phyloP scores from a whole-genome alignment of 2,329 filamentous ascomycete species.

The Sporothrix schenckii region DNA sequence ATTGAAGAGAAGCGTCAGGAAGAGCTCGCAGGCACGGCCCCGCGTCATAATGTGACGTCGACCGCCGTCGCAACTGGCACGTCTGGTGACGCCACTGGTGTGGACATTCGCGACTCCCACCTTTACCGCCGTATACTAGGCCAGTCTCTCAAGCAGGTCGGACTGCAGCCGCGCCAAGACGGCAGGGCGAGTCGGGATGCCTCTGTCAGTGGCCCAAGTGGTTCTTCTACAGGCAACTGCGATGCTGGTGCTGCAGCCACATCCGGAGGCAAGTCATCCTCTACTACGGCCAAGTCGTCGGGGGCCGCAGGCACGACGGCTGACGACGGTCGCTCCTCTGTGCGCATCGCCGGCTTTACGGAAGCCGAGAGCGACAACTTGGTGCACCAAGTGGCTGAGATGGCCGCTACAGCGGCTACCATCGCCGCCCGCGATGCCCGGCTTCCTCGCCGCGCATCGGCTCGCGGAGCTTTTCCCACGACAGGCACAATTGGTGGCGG shows the following conservation, averaged over 20 bases:
- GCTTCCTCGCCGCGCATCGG: conserved; percentile 30
- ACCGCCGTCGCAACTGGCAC: background rate
- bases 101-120: conserved; percentile 81
- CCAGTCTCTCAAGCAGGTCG: conserved; percentile 84
- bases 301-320: conserved; percentile 27
- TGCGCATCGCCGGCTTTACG: conserved; percentile 70
- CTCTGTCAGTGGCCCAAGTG: conserved; percentile 4
- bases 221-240: conserved; percentile 35
- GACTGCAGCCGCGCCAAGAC: conserved; percentile 58
- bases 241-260: conserved; percentile 36
- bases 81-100: conserved; percentile 52
- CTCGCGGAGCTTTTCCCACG: conserved; percentile 36
- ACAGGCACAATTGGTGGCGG: conserved; percentile 19
- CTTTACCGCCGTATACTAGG: conserved; percentile 92
- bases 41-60: background rate
- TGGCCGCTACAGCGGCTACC: conserved; percentile 87
- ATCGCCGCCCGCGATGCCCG: conserved; percentile 78
- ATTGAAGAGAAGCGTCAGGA: conserved; percentile 73
- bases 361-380: conserved; percentile 80
- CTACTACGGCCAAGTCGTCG: conserved; percentile 29
- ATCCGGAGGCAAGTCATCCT: background rate
- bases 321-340: conserved; percentile 47
- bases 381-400: conserved; percentile 85
- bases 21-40: conserved; percentile 43
- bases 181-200: conserved; percentile 46